Base-by-base conservation (phyloP, 257 asterid species). In the Datura wrightii region DNA sequence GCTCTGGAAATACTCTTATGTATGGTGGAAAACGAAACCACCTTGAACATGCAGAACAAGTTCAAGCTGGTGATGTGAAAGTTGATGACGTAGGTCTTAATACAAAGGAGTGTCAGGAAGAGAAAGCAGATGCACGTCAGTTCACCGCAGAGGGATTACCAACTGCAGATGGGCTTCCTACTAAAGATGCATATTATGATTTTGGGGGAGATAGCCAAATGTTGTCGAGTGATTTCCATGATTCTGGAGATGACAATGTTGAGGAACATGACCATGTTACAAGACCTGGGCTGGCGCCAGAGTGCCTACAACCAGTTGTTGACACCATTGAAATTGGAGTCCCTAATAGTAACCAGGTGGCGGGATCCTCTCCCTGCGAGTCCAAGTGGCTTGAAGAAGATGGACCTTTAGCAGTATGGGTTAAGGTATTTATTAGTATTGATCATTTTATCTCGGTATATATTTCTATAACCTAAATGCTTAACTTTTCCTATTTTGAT, bases 401-500 rank as follows among this genome's bases (percentile, higher is more conserved):
- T 84, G 95, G 92, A 79, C 89, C 98, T 70, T 88, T 89, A 83
- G 97, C 99, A 31, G 98, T 97, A 79, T 97, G 99, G 99, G 98
- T 95, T 63, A 97, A 97, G 98, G 99, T 97, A 89, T 53, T 71
- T 58, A 84, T 82, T 76, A 34, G 44, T 83, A 83, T 76, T 52
- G 80, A 48, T 82, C 85, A 66, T 82, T 66, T 63, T 83, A 53
- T 67, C 14, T 66, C 19, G 4, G 53, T 52, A 52, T 48, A 46
- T 65, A 16, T 50, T 67, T 50, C 58, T 60, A 13, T 69, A 82
- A 65, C 63, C 48, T 82, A 44, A 53, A 37, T 65, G 15, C 24
- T 76, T 34, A 76, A 2, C 60, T 31, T 44, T 76, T 76, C 14
- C 46, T 76, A 14, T 76, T 50, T 76, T 36, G 62, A 50, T 50